These are phyloP conservation scores for Yamagishiella unicocca DNA, from an alignment of 139 green algal species.

Conservation along the genomic window DNA sequence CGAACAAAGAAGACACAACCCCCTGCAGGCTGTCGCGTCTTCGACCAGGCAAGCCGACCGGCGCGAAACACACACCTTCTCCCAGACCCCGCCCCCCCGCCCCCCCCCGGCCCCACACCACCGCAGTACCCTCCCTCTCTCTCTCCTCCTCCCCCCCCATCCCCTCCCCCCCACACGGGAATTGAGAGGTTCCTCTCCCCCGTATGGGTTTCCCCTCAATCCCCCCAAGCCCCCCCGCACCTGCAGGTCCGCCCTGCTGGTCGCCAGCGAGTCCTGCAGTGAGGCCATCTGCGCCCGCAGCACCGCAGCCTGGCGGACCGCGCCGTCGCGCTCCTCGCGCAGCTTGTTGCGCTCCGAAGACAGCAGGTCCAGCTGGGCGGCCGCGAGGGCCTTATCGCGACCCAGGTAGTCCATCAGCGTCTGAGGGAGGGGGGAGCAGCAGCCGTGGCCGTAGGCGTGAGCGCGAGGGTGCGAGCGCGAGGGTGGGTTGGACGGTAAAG, in stretches of 20 bases:
- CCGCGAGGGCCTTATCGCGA: slow-evolving; percentile 54
- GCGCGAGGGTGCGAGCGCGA: background rate
- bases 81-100: too few species aligned
- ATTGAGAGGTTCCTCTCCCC: too few species aligned
- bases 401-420: slow-evolving; percentile 63
- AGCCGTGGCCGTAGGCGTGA: background rate
- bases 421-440: background rate
- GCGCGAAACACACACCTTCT: too few species aligned
- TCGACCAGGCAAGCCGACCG: too few species aligned
- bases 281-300: slow-evolving; percentile 48
- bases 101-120: too few species aligned
- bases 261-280: slow-evolving; percentile 35
- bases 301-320: slow-evolving; percentile 32
- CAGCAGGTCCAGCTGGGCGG: slow-evolving; percentile 55
- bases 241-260: slow-evolving; percentile 47
- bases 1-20: too few species aligned
- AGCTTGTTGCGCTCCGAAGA: slow-evolving; percentile 46
- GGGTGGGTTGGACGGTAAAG: background rate
- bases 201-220: too few species aligned
- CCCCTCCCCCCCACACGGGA: too few species aligned
- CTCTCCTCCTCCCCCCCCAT: too few species aligned
- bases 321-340: slow-evolving; percentile 46
- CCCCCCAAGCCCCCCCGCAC: too few species aligned
- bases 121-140: too few species aligned
- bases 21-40: too few species aligned